These are phyloP conservation scores for Aureobasidium sp. DNA, from an alignment of 2,329 filamentous ascomycete species.

Conservation along the genomic window DNA sequence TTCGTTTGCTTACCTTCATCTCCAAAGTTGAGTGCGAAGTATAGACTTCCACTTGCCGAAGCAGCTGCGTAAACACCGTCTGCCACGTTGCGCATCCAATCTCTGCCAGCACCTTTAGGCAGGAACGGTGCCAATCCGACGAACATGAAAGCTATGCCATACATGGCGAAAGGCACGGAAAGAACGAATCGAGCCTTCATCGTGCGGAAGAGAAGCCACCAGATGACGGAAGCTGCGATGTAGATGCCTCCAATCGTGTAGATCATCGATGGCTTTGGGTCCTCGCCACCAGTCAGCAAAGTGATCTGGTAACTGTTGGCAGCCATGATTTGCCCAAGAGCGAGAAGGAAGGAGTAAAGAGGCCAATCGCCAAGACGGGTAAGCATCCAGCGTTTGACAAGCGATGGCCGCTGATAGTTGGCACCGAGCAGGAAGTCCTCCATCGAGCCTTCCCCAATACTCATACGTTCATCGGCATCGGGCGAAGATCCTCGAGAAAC, in stretches of 20 bases:
- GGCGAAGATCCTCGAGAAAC: constrained; percentile 27
- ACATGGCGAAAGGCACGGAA: constrained; percentile 53
- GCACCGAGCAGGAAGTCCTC: constrained; percentile 49
- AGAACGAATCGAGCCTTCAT: constrained; percentile 39
- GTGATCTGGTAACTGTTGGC: constrained; percentile 61
- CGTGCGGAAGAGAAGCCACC: constrained; percentile 53
- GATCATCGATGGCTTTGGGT: constrained; percentile 49
- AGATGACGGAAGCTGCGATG: constrained; percentile 47
- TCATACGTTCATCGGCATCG: constrained; percentile 20
- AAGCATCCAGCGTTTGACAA: constrained; percentile 46
- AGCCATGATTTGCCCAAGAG: constrained; percentile 54
- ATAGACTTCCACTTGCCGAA: constrained; percentile 54
- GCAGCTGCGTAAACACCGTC: constrained; percentile 54
- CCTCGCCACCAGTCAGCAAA: constrained; percentile 54
- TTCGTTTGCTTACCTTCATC: background rate
- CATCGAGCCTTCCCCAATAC: constrained; percentile 22
- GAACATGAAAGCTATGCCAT: constrained; percentile 53
- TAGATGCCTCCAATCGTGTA: constrained; percentile 55
- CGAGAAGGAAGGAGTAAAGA: constrained; percentile 52
- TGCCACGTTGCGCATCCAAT: constrained; percentile 52
- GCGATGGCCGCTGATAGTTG: constrained; percentile 48
- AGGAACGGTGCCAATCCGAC: constrained; percentile 52
- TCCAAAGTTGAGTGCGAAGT: constrained; percentile 60
- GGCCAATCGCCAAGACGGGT: constrained; percentile 54
- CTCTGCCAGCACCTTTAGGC: constrained; percentile 29